phyloP scores from a whole-genome alignment of 345 rosid genomes.

The Gynandropsis gynandra region DNA sequence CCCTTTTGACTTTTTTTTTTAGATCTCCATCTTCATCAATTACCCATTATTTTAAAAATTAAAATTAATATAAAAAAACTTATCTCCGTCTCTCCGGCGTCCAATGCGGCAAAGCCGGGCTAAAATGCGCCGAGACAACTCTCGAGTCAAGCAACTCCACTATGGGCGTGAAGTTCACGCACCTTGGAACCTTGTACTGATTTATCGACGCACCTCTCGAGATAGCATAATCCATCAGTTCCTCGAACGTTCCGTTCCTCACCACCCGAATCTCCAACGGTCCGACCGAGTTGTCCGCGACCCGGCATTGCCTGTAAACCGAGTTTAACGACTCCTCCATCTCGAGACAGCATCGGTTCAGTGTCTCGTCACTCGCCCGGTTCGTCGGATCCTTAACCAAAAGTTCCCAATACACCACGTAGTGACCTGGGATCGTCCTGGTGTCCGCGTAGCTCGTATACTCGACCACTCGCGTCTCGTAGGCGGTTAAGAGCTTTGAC shows the following conservation, averaged over 20 bases:
- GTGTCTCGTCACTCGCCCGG: slow-evolving; percentile 39
- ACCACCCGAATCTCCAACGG: slow-evolving; percentile 81
- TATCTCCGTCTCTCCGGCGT: slow-evolving; percentile 52
- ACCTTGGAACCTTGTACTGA: slow-evolving; percentile 93
- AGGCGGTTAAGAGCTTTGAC: slow-evolving; percentile 34
- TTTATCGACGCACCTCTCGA: slow-evolving; percentile 94
- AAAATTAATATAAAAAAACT: no score
- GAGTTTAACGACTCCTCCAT: slow-evolving; percentile 94
- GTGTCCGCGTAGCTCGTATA: slow-evolving; percentile 89
- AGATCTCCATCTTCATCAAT: slow-evolving; percentile 21
- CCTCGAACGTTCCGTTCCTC: slow-evolving; percentile 85
- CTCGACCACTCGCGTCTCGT: slow-evolving; percentile 65
- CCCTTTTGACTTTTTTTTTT: slow-evolving; percentile 23
- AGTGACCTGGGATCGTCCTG: slow-evolving; percentile 80
- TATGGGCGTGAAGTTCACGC: slow-evolving; percentile 82
- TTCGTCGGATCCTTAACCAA: slow-evolving; percentile 39
- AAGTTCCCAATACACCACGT: slow-evolving; percentile 84
- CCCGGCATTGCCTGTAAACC: slow-evolving; percentile 84
- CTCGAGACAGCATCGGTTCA: slow-evolving; percentile 59
- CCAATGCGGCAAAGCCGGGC: slow-evolving; percentile 74
- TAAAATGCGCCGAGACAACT: slow-evolving; percentile 61
- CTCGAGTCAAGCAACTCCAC: slow-evolving; percentile 83
- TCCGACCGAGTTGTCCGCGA: slow-evolving; percentile 73
- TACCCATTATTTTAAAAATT: no score
- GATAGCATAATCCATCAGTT: slow-evolving; percentile 90